Percentiles rank a stretch among this genome's conserved stretches.
Evolutionary conservation across 148 eudicot species (phyloP).

Genomic region (Talinum fruticosum): DNA sequence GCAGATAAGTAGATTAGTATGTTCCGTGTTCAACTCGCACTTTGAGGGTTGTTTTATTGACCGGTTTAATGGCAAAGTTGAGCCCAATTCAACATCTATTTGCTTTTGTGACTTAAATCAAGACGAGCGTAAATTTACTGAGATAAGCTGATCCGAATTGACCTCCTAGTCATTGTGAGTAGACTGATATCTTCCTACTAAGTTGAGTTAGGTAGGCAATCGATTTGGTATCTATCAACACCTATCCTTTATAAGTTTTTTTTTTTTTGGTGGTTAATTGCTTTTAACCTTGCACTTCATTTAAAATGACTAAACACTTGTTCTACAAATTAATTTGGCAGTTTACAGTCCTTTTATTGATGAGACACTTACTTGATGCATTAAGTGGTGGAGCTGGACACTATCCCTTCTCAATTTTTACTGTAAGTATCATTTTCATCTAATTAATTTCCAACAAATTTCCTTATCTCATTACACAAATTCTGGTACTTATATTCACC

Average conservation of each 20-base stretch:
- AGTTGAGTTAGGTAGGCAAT: too few species aligned
- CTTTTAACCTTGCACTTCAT: background rate
- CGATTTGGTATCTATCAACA: background rate
- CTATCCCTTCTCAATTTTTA: conserved; percentile 64
- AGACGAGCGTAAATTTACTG: background rate
- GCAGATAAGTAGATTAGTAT: too few species aligned
- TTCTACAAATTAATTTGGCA: conserved; percentile 31
- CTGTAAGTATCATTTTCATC: conserved; percentile 41
- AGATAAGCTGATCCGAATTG: too few species aligned
- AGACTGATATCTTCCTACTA: too few species aligned
- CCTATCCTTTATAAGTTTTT: background rate
- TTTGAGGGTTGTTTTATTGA: too few species aligned
- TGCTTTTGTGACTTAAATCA: too few species aligned
- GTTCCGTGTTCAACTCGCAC: too few species aligned
- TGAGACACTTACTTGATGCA: conserved; percentile 49
- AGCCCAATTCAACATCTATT: too few species aligned
- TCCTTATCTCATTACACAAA: background rate
- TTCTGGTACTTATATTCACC: background rate
- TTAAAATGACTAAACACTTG: background rate
- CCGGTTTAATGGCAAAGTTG: too few species aligned
- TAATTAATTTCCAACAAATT: background rate
- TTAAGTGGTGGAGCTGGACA: conserved; percentile 39
- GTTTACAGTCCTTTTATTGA: conserved; percentile 56
- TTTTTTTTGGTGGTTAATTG: too few species aligned
- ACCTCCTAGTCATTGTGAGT: too few species aligned